Conservation (phyloP, 192 early-diverging fungal species). For the Podila minutissima region DNA sequence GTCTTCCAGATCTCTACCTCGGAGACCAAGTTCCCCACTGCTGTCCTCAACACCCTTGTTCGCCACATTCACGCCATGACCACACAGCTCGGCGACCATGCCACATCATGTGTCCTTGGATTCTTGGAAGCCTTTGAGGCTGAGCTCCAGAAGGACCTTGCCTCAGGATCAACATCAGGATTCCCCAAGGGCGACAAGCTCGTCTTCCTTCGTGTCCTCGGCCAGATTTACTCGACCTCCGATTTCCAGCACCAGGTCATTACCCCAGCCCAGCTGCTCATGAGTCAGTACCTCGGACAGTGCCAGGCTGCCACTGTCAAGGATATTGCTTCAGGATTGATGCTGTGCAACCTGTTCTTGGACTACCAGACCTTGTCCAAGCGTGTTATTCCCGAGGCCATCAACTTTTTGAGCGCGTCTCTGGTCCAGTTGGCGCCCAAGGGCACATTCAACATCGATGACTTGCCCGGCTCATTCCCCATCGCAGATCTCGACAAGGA, state of each 20-base stretch:
- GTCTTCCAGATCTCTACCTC: conserved; percentile 71
- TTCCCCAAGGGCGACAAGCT: conserved; percentile 70
- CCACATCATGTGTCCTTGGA: conserved; percentile 65
- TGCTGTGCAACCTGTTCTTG: conserved; percentile 75
- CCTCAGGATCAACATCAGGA: conserved; percentile 19
- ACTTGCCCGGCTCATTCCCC: conserved; percentile 59
- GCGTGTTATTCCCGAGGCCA: conserved; percentile 77
- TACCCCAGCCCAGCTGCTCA: conserved; percentile 86
- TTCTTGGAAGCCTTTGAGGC: conserved; percentile 64
- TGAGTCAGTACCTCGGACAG: conserved; percentile 81
- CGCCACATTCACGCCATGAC: conserved; percentile 74
- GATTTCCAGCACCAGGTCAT: conserved; percentile 89
- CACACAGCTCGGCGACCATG: conserved; percentile 63
- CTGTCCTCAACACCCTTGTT: conserved; percentile 64
- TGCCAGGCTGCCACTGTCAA: conserved; percentile 62
- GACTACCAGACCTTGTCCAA: conserved; percentile 76
- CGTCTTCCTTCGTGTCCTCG: conserved; percentile 73
- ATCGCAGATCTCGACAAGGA: conserved; percentile 30
- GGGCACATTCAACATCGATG: conserved; percentile 32
- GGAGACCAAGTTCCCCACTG: conserved; percentile 58
- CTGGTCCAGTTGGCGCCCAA: conserved; percentile 58
- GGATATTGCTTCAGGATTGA: conserved; percentile 79
- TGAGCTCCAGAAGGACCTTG: conserved; percentile 51
- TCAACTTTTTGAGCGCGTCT: conserved; percentile 68
- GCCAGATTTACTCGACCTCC: conserved; percentile 89